These are phyloP conservation scores for Aureobasidium leucospermi DNA, from an alignment of 2,329 filamentous ascomycete genomes.

Conservation along the genomic window DNA sequence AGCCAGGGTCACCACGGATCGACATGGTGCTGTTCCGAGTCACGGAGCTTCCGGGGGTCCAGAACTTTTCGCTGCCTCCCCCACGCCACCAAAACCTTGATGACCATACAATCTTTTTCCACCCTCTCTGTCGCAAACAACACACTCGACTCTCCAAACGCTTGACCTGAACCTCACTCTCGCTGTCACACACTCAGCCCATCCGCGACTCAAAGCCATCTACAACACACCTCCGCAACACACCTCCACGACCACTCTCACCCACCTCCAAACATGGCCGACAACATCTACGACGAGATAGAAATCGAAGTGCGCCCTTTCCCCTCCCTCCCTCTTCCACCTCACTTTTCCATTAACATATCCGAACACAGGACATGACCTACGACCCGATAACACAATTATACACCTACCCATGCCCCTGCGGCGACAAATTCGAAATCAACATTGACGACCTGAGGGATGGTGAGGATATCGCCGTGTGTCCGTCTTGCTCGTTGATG, in stretches of 20 bases:
- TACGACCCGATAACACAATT: slow-evolving; percentile 75
- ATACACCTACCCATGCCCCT: slow-evolving; percentile 95
- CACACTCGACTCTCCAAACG: too few species aligned
- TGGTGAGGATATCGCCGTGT: slow-evolving; percentile 90
- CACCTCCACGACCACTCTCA: background rate
- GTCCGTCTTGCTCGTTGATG: slow-evolving; percentile 95
- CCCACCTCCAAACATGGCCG: slow-evolving; percentile 14
- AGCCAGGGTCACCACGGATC: too few species aligned
- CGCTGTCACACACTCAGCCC: background rate
- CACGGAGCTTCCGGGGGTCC: too few species aligned
- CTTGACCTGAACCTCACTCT: background rate
- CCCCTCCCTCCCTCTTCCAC: background rate
- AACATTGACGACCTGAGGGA: slow-evolving; percentile 76
- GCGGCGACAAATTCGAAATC: slow-evolving; percentile 94
- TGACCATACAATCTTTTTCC: too few species aligned
- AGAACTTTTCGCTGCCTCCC: too few species aligned
- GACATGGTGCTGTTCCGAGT: too few species aligned
- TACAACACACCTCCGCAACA: background rate
- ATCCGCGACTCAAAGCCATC: background rate
- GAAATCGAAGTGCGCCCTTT: slow-evolving; percentile 63
- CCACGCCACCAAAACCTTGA: too few species aligned
- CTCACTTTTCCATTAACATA: background rate
- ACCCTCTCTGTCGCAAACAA: too few species aligned
- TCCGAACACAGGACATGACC: slow-evolving; percentile 63
- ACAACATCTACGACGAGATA: slow-evolving; percentile 83